phyloP scores from a whole-genome alignment of 2,329 filamentous ascomycete species.

The Fusarium nelsonii region DNA sequence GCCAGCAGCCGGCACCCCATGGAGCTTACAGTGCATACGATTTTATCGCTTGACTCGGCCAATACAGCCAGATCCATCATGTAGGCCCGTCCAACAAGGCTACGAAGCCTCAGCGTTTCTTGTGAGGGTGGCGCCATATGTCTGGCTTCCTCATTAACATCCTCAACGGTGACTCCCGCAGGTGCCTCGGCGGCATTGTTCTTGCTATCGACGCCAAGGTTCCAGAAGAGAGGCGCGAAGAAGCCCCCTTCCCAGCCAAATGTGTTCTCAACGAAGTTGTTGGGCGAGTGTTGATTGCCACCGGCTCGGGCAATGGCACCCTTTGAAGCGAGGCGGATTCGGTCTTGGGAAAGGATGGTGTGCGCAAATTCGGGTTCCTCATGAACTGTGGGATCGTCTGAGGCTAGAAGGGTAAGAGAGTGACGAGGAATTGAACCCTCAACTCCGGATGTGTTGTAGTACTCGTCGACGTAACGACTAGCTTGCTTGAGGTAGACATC shows the following conservation, averaged over 20 bases:
- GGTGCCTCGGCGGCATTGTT: slow-evolving; percentile 55
- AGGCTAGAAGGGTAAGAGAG: slow-evolving; percentile 74
- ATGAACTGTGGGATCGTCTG: slow-evolving; percentile 84
- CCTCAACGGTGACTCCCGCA: slow-evolving; percentile 42
- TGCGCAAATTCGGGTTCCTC: slow-evolving; percentile 71
- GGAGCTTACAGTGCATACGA: slow-evolving; percentile 82
- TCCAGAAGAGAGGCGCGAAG: slow-evolving; percentile 85
- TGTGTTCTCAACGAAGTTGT: slow-evolving; percentile 78
- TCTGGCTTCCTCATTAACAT: slow-evolving; percentile 45
- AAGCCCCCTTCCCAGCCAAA: slow-evolving; percentile 93
- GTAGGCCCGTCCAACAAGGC: slow-evolving; percentile 83
- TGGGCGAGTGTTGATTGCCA: slow-evolving; percentile 64
- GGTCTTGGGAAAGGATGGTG: slow-evolving; percentile 75
- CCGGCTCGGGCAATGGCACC: slow-evolving; percentile 57
- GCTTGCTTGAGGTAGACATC: slow-evolving; percentile 74
- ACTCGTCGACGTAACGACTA: slow-evolving; percentile 64
- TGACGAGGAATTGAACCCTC: slow-evolving; percentile 54
- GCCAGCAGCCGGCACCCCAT: slow-evolving; percentile 79
- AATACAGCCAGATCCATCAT: slow-evolving; percentile 83
- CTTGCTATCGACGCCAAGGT: slow-evolving; percentile 68
- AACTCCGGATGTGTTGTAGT: slow-evolving; percentile 59
- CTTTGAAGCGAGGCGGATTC: slow-evolving; percentile 80
- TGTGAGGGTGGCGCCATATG: slow-evolving; percentile 55
- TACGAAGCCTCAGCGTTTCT: slow-evolving; percentile 74
- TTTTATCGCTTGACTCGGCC: slow-evolving; percentile 72